Evolutionary conservation across 805 yeast genomes (phyloP).

Genomic region (Pachysolen tannophilus): DNA sequence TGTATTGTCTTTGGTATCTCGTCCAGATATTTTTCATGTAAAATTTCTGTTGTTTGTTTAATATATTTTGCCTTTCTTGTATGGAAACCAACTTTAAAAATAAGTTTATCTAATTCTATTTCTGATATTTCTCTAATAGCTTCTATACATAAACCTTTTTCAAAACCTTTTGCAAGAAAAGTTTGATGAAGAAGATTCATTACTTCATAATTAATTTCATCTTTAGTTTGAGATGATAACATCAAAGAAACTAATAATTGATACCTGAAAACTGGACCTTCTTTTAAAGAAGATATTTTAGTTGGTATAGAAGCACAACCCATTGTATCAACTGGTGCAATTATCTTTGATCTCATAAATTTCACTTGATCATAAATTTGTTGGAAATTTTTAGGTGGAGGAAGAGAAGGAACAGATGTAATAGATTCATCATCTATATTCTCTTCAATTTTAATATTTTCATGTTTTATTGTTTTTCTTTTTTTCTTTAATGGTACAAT

Average conservation of each 20-base stretch:
- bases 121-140: constrained; percentile 44
- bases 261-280: constrained; percentile 45
- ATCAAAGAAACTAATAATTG: constrained; percentile 75
- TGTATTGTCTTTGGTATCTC: constrained; percentile 70
- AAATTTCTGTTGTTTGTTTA: constrained; percentile 47
- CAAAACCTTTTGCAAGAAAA: constrained; percentile 28
- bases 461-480: constrained; percentile 4
- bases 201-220: constrained; percentile 72
- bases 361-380: constrained; percentile 53
- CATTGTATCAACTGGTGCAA: constrained; percentile 84
- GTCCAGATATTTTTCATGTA: constrained; percentile 41
- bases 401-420: neutral
- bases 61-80: constrained; percentile 68
- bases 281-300: constrained; percentile 25
- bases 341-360: constrained; percentile 53
- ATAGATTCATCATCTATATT: neutral
- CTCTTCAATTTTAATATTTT: constrained; percentile 2
- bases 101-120: constrained; percentile 50
- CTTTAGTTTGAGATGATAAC: constrained; percentile 90
- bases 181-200: constrained; percentile 51
- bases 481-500: constrained; percentile 2
- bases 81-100: constrained; percentile 84
- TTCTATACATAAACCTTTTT: constrained; percentile 51
- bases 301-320: constrained; percentile 68
- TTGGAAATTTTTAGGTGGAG: constrained; percentile 39